Percentiles rank a stretch among this genome's conserved stretches.
Evolutionary conservation across 2,329 filamentous ascomycete species (phyloP).

Genomic region (Stachybotrys chartarum): DNA sequence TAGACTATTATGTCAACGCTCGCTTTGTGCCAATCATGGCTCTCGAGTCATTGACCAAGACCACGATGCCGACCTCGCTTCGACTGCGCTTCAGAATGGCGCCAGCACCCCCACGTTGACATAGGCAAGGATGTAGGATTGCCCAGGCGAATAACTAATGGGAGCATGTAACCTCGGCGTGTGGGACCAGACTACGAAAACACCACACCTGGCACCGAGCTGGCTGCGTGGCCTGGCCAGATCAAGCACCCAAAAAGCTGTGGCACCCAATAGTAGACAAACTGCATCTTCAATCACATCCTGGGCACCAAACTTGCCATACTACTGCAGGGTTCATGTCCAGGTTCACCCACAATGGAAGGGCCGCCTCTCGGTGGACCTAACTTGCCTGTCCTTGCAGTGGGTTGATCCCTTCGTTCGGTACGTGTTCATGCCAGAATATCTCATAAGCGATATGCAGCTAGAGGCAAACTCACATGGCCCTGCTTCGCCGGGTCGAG

Average conservation of each 20-base stretch:
- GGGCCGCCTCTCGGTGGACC: background rate
- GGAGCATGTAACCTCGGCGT: background rate
- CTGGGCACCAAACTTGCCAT: too few species aligned
- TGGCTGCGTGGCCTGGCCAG: background rate
- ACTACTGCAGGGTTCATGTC: too few species aligned
- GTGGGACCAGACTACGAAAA: background rate
- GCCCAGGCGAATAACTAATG: background rate
- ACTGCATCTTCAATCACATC: background rate
- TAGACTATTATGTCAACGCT: background rate
- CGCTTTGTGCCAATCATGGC: background rate
- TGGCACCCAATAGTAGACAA: background rate
- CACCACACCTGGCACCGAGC: background rate
- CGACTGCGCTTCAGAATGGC: background rate
- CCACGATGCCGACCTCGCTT: background rate
- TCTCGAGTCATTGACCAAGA: background rate
- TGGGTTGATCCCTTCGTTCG: background rate
- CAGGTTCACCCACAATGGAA: too few species aligned
- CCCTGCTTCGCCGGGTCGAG: too few species aligned
- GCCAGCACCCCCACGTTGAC: background rate
- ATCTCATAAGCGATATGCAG: background rate
- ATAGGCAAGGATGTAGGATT: background rate
- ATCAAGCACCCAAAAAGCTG: background rate
- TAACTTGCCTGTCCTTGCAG: background rate
- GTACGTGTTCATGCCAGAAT: background rate
- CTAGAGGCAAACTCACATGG: background rate